phyloP scores from a whole-genome alignment of 73 alveolate species.

The Stentor roeselii region DNA sequence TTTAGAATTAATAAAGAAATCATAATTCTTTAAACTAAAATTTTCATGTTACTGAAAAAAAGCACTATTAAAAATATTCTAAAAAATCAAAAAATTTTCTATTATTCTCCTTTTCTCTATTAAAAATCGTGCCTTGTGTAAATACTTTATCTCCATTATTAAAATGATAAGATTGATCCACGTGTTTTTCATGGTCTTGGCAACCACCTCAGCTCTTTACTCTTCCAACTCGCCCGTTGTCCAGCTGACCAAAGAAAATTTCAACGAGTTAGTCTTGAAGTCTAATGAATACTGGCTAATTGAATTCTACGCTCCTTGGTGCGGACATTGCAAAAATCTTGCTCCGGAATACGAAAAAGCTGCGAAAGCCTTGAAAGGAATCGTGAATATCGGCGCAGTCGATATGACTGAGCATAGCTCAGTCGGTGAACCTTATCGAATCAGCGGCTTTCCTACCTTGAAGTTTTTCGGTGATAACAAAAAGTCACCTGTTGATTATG shows the following conservation, averaged over 20 bases:
- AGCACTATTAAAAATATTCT: too few species aligned
- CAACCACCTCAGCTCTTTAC: slow-evolving; percentile 41
- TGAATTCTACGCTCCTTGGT: slow-evolving; percentile 96
- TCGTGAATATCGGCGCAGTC: slow-evolving; percentile 91
- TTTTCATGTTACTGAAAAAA: too few species aligned
- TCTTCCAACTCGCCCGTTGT: slow-evolving; percentile 64
- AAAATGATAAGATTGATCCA: neutral
- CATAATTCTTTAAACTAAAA: too few species aligned
- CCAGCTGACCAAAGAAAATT: slow-evolving; percentile 63
- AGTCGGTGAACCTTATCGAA: slow-evolving; percentile 74
- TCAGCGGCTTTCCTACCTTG: slow-evolving; percentile 94
- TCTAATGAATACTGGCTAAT: slow-evolving; percentile 83
- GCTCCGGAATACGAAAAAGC: slow-evolving; percentile 97
- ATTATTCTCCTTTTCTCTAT: too few species aligned
- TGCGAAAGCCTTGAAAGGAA: slow-evolving; percentile 86
- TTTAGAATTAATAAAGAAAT: too few species aligned
- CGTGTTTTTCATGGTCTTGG: neutral
- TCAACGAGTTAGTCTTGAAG: slow-evolving; percentile 70
- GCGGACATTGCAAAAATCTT: slow-evolving; percentile 93
- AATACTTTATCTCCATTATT: too few species aligned
- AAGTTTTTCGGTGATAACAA: slow-evolving; percentile 84
- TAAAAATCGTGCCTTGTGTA: too few species aligned
- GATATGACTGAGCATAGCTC: slow-evolving; percentile 64
- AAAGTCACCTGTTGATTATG: slow-evolving; percentile 68
- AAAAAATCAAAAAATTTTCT: too few species aligned